Conservation (phyloP, 352 stramenopile species). For the Aphanomyces euteiches region DNA sequence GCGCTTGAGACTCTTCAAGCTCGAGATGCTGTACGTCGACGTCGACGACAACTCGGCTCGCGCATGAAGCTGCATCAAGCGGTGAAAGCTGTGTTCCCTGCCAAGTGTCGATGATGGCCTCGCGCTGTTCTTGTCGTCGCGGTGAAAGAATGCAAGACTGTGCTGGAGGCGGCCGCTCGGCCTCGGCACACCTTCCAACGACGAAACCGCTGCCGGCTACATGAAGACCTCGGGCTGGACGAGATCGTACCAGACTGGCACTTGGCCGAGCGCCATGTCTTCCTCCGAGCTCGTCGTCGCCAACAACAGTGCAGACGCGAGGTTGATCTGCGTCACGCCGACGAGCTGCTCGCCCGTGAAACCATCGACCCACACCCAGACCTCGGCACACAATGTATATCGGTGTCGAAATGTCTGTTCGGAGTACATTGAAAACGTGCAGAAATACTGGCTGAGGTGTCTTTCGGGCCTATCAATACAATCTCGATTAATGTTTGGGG, state of each 20-base stretch:
- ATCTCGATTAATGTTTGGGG: too few relatives aligned
- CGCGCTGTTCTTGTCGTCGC: neutral
- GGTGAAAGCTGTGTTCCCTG: slow-evolving; percentile 76
- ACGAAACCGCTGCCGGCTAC: slow-evolving; percentile 22
- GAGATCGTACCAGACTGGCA: slow-evolving; percentile 78
- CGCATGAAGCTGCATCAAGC: slow-evolving; percentile 60
- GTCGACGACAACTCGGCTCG: slow-evolving; percentile 38
- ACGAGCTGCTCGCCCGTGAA: slow-evolving; percentile 78
- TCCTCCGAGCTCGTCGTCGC: slow-evolving; percentile 45
- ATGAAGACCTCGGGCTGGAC: slow-evolving; percentile 52
- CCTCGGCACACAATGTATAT: slow-evolving; percentile 52
- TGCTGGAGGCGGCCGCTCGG: slow-evolving; percentile 53
- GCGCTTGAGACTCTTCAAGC: slow-evolving; percentile 11
- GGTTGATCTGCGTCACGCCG: slow-evolving; percentile 69
- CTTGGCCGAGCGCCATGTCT: slow-evolving; percentile 58
- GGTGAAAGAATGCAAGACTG: slow-evolving; percentile 67
- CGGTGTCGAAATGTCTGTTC: too few relatives aligned
- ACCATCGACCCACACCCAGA: slow-evolving; percentile 71
- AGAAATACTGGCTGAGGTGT: too few relatives aligned
- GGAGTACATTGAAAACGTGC: too few relatives aligned
- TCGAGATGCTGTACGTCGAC: too few relatives aligned
- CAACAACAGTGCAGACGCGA: slow-evolving; percentile 39
- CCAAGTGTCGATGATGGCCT: neutral
- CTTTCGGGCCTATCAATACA: too few relatives aligned
- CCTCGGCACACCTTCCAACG: slow-evolving; percentile 23